Base-by-base conservation (phyloP, 1,284 basidiomycete species). In the Apiotrichum siamense region DNA sequence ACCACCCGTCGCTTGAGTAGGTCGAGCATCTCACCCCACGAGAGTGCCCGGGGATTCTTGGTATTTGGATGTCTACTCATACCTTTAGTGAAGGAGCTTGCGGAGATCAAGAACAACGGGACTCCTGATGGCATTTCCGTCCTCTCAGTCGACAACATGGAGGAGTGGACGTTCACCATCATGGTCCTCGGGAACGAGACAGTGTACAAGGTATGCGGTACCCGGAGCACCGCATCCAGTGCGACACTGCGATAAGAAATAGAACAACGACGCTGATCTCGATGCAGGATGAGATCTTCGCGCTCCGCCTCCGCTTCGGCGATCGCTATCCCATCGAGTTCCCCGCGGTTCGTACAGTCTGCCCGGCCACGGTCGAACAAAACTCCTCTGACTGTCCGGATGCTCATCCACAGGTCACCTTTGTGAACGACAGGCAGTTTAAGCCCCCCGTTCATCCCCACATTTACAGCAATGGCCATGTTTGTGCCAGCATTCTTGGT, bases 401-500 rank as follows among this genome's bases (percentile, higher is more conserved):
- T n/a, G 26, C 44, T 39, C 38, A 41, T 26, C 4, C 20, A 9
- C 37, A 74, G 66, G 74, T 76, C 7, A 75, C 73, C 0, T 76
- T 75, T 40, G 41, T 75, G 15, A 59, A 54, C 1, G 57, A 67
- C 42, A 39, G 47, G 4, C 40, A 59, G 10, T 75, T 64, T 52
- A 59, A 63, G 50, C 59, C 73, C 7, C 75, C 74, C 2, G 18
- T 66, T 23, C 73, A 75, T 57, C 74, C 73, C 13, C 75, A 76
- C 50, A 60, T 74, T 26, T 74, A 74, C 55, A 67, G 67, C 3
- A 75, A 73, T 50, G 72, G 74, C 0, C 74, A 75, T 52, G 74
- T 76, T 13, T 76, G 75, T 52, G 73, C 74, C 2, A 67, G 63
- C 4, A 69, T 73, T 35, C 57, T 73, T 12, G 70, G 69, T 69